Base-by-base conservation (phyloP, 805 yeast species). In the Myxozyma sirexii region DNA sequence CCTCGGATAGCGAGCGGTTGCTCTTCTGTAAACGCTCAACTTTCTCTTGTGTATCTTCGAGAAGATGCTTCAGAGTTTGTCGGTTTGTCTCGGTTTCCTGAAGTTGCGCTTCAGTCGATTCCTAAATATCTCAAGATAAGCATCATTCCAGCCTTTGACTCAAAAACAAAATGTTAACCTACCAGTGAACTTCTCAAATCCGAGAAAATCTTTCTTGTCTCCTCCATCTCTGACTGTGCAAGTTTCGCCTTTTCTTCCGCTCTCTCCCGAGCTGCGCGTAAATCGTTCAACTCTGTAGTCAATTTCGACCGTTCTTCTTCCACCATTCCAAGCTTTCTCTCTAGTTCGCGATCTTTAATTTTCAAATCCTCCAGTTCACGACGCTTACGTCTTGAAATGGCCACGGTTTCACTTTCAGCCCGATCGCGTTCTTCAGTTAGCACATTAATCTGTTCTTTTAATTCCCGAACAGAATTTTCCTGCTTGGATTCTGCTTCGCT, bases 341-440 rank as follows among this genome's bases (percentile, higher is more conserved):
- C 79, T 38, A 84, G 71, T 54, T 76, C 80, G 4, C 67, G 62
- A 37, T 73, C 70, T 57, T 79, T 79, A 46, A 81, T 74, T 43
- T 79, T 81, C 54, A 80, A 69, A 38, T 86, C 92, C 35, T 86
- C 92, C 8, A 85, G 66, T 60, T 89, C 96, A 37, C 88, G 79
- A 52, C 82, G 83, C 53, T 82, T 81, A 64, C 83, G 80, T 62
- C 84, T 81, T 26, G 84, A 68, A 13, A 77, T 71, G 24, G 78
- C 60, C 7, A 82, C 80, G 10, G 79, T 67, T 27, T 83, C 85
- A 8, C 79, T 72, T 67, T 90, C 90, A 4, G 84, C 62, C 42
- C 81, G 80, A 13, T 80, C 80, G 51, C 83, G 86, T 57, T 87
- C 94, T 55, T 87, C 92, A 1, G 74, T 70, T 0, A 82, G 58